These are phyloP conservation scores for Lentinula edodes DNA, from an alignment of 768 basidiomycete species.

Conservation along the genomic window DNA sequence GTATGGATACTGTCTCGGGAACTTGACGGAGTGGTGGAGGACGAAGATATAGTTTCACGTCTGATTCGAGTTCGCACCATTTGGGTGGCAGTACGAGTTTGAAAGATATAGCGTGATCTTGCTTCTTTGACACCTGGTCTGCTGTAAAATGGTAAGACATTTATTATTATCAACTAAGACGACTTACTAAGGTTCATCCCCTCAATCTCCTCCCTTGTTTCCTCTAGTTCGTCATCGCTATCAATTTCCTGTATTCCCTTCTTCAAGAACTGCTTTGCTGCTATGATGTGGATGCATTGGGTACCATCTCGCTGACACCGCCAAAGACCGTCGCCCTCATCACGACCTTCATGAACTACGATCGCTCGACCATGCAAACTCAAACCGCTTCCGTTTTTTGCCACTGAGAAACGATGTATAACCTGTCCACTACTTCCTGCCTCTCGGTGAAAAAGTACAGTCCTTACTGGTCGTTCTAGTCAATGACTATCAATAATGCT, in stretches of 20 bases:
- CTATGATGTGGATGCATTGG: not conserved
- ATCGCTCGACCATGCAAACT: not conserved
- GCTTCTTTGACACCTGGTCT: not conserved
- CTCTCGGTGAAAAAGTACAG: not conserved
- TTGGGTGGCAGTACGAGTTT: not conserved
- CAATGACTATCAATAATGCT: no score
- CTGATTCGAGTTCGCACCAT: not conserved
- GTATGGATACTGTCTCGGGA: not conserved
- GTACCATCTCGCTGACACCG: not conserved
- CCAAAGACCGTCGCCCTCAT: not conserved
- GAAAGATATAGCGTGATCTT: not conserved
- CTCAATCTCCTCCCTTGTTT: not conserved
- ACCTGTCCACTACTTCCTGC: not conserved
- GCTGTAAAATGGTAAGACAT: not conserved
- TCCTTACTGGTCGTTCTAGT: no score
- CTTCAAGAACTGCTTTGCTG: not conserved
- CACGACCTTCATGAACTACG: not conserved
- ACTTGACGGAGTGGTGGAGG: not conserved
- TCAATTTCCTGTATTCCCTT: not conserved
- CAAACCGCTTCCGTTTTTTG: not conserved
- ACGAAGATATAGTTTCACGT: not conserved
- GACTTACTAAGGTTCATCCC: not conserved
- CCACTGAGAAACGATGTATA: not conserved
- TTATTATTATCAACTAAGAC: no score
- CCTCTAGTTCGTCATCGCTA: not conserved